Conservation (phyloP, 1,284 basidiomycete genomes). For the Fomitopsis schrenkii region DNA sequence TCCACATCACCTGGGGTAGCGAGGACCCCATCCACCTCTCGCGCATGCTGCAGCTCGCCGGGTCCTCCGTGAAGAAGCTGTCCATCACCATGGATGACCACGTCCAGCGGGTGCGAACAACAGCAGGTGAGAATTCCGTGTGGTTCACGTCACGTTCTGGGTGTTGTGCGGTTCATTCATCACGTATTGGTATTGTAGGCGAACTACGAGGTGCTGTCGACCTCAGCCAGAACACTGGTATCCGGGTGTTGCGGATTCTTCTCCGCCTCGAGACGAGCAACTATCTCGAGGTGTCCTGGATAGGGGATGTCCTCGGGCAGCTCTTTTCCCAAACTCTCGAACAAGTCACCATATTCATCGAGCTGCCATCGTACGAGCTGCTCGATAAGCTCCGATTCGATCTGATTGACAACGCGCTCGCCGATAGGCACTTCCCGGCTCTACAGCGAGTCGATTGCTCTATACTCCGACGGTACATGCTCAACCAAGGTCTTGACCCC, state of each 20-base stretch:
- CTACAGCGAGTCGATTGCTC: slow-evolving; percentile 3
- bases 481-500: not conserved
- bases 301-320: slow-evolving; percentile 3
- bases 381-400: slow-evolving; percentile 2
- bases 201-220: not conserved
- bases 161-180: not conserved
- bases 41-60: slow-evolving; percentile 1
- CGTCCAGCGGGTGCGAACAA: not conserved
- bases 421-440: not conserved
- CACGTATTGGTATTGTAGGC: not conserved
- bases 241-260: not conserved
- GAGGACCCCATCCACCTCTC: slow-evolving; percentile 2
- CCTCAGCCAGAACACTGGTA: slow-evolving; percentile 1
- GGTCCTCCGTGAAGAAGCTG: slow-evolving; percentile 3
- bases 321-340: not conserved
- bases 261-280: slow-evolving; percentile 2
- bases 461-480: not conserved
- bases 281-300: slow-evolving; percentile 3
- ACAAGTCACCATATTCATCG: slow-evolving; percentile 1
- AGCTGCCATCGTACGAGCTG: slow-evolving; percentile 1
- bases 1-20: slow-evolving; percentile 7
- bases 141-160: not conserved
- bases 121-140: not conserved
- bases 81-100: slow-evolving; percentile 6
- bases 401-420: slow-evolving; percentile 2